Conservation (phyloP, 2,329 filamentous ascomycete genomes). For the Ceratocystiopsis sp. region DNA sequence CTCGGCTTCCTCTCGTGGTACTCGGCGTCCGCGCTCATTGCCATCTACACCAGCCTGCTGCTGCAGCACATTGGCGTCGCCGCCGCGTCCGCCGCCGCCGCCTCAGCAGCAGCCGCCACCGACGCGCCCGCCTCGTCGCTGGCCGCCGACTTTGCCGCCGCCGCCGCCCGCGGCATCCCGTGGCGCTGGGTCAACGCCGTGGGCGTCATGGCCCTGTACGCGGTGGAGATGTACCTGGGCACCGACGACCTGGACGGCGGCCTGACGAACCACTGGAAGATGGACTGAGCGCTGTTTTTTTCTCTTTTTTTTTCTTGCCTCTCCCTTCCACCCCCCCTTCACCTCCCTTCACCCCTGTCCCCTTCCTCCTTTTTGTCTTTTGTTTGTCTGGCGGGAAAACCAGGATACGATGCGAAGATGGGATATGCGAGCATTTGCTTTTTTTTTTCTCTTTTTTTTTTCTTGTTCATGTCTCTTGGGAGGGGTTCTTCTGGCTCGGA, state of each 20-base stretch:
- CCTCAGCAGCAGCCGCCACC: conserved; percentile 73
- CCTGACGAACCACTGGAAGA: conserved; percentile 77
- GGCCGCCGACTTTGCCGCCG: conserved; percentile 38
- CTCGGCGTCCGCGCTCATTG: conserved; percentile 82
- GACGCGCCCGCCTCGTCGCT: conserved; percentile 64
- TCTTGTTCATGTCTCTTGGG: too few species aligned
- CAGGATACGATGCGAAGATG: too few species aligned
- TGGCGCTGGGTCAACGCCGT: conserved; percentile 92
- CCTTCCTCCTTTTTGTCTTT: background rate
- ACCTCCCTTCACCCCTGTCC: too few species aligned
- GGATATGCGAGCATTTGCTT: background rate
- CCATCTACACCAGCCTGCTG: conserved; percentile 87
- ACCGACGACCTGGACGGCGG: conserved; percentile 62
- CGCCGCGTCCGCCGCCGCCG: conserved; percentile 40
- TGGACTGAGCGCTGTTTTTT: conserved; percentile 29
- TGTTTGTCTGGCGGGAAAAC: background rate
- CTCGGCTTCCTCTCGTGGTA: conserved; percentile 83
- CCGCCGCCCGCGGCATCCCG: conserved; percentile 59
- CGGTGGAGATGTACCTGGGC: conserved; percentile 75
- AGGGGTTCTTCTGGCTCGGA: too few species aligned
- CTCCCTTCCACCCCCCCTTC: too few species aligned
- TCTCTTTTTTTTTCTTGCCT: background rate
- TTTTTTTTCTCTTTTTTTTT: background rate
- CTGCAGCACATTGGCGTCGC: conserved; percentile 82
- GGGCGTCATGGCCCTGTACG: conserved; percentile 77